Conservation (phyloP, 1,284 basidiomycete species). For the Phylloboletellus chloephorus region DNA sequence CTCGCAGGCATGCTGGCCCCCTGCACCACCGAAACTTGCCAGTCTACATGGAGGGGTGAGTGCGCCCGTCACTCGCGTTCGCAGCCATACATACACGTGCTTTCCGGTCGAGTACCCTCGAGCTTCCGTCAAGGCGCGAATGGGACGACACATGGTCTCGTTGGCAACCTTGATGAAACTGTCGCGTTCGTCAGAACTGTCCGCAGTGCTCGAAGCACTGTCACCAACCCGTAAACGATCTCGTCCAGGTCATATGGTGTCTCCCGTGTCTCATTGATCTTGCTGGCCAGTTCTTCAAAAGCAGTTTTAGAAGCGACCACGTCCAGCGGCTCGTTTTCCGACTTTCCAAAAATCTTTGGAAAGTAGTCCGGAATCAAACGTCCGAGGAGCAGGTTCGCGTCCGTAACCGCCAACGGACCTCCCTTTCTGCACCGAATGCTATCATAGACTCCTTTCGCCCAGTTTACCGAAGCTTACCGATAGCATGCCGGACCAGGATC, state of each 20-base stretch:
- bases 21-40: conserved; percentile 83
- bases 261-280: conserved; percentile 44
- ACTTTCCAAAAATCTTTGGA: conserved; percentile 75
- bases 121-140: conserved; percentile 87
- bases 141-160: conserved; percentile 91
- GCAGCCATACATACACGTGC: conserved; percentile 51
- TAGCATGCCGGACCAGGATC: conserved; percentile 73
- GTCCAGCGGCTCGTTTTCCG: conserved; percentile 68
- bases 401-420: conserved; percentile 68
- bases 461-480: conserved; percentile 33
- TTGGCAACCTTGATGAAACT: conserved; percentile 93
- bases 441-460: not conserved
- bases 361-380: conserved; percentile 66
- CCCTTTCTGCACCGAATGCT: conserved; percentile 46
- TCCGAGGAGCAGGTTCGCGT: conserved; percentile 74
- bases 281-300: conserved; percentile 27
- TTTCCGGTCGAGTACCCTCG: conserved; percentile 79
- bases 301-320: conserved; percentile 41
- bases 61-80: not conserved
- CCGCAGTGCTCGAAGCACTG: not conserved
- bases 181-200: conserved; percentile 3
- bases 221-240: conserved; percentile 74
- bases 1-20: conserved; percentile 78
- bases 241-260: conserved; percentile 71
- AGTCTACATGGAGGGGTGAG: conserved; percentile 34